Percentiles rank a stretch among this genome's conserved stretches.
phyloP scores from a whole-genome alignment of 2,329 filamentous ascomycete genomes.

The Sphaerulina musiva region DNA sequence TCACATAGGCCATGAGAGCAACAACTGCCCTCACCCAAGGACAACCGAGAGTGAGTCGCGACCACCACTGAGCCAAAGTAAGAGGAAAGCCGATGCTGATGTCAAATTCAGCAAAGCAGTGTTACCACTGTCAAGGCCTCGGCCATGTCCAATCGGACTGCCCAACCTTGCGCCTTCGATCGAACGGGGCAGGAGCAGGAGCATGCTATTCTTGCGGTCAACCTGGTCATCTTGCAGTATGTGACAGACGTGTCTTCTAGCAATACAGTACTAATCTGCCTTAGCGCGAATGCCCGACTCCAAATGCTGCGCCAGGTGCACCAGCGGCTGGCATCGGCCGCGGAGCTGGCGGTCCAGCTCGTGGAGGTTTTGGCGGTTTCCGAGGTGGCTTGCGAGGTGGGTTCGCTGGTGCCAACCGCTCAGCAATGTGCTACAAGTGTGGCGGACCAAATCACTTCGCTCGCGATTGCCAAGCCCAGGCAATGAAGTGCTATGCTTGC shows the following conservation, averaged over 20 bases:
- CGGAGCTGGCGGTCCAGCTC: constrained; percentile 54
- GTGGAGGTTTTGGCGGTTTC: constrained; percentile 64
- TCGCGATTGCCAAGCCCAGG: constrained; percentile 94
- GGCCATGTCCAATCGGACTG: constrained; percentile 98
- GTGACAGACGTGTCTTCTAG: constrained; percentile 31
- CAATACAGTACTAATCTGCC: constrained; percentile 11
- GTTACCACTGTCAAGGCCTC: constrained; percentile 98
- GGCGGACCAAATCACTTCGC: constrained; percentile 94
- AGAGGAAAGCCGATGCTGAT: constrained; percentile 17
- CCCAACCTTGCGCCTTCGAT: constrained; percentile 68
- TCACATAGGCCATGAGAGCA: constrained; percentile 78
- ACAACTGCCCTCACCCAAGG: constrained; percentile 90
- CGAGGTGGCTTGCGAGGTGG: constrained; percentile 60
- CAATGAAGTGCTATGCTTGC: constrained; percentile 97
- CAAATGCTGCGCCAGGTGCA: constrained; percentile 52
- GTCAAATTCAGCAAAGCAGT: constrained; percentile 72
- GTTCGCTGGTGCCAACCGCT: constrained; percentile 61
- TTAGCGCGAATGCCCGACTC: constrained; percentile 76
- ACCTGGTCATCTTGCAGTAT: constrained; percentile 81
- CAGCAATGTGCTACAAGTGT: constrained; percentile 64
- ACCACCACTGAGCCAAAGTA: neutral
- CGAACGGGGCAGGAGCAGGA: constrained; percentile 74
- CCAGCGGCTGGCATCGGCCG: constrained; percentile 54
- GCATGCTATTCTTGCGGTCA: constrained; percentile 97
- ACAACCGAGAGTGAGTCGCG: constrained; percentile 72